A percentile compares a stretch with the other conserved stretches of the same genome.
Conservation (phyloP, 208 protist genomes). For the Wallacemonas sp. region DNA sequence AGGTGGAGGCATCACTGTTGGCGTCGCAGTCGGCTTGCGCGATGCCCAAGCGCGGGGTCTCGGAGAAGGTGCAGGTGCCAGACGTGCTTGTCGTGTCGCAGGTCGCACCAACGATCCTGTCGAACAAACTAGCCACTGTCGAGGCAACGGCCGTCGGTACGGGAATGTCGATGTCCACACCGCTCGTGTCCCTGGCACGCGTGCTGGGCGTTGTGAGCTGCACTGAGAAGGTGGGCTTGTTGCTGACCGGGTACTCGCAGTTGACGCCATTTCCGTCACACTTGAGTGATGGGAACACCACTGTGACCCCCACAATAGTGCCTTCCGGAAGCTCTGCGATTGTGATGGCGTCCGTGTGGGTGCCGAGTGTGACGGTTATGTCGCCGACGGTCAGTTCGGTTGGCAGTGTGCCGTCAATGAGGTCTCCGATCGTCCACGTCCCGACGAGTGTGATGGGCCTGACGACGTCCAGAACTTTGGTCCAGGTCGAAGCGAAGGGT, state of each 20-base stretch:
- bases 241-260: not conserved
- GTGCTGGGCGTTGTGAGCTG: constrained; percentile 3
- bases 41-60: not conserved
- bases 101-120: not conserved
- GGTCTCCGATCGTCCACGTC: not conserved
- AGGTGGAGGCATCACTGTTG: not conserved
- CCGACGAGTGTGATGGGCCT: not conserved
- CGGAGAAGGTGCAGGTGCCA: constrained; percentile 6
- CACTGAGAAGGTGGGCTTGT: not conserved
- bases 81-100: not conserved
- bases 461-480: too few relatives aligned
- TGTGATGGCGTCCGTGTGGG: constrained; percentile 2
- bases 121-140: not conserved
- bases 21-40: not conserved
- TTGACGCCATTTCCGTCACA: not conserved
- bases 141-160: not conserved
- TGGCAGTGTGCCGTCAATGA: not conserved
- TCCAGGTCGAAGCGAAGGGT: not conserved
- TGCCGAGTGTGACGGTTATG: not conserved
- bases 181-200: not conserved
- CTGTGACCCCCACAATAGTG: not conserved
- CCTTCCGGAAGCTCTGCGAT: not conserved
- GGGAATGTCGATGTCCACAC: not conserved
- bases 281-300: not conserved
- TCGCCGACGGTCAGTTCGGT: not conserved